These are phyloP conservation scores for Pleurotus ostreatus DNA, from an alignment of 768 basidiomycete genomes.

Conservation along the genomic window DNA sequence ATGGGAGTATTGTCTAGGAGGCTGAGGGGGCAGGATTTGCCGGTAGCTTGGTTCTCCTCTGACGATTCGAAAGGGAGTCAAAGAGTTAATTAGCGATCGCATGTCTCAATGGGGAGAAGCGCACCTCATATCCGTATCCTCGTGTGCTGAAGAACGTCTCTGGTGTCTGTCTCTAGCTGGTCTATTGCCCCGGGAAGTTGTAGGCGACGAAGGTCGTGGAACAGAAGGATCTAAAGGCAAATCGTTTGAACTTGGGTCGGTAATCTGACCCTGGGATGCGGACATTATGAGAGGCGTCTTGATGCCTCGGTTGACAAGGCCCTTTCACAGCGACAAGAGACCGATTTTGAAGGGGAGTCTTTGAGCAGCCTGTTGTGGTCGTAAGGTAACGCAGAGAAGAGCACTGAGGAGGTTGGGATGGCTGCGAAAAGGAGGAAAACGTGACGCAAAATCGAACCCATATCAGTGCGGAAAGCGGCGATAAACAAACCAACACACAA, in stretches of 20 bases:
- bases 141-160: neutral
- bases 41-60: neutral
- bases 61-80: neutral
- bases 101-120: neutral
- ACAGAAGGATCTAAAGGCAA: conserved; percentile 2
- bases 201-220: neutral
- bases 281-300: neutral
- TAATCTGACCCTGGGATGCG: conserved; percentile 9
- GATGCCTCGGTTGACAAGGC: neutral
- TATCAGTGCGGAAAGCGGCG: neutral
- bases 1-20: conserved; percentile 24
- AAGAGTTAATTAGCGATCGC: neutral
- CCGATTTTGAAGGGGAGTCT: neutral
- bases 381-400: neutral
- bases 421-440: neutral
- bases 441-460: neutral
- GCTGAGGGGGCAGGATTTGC: conserved; percentile 16
- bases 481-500: conserved; percentile 7
- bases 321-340: neutral
- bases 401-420: neutral
- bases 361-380: neutral
- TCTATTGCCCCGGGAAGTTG: neutral
- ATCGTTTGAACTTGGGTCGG: conserved; percentile 7
- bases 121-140: neutral
- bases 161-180: neutral